Percentiles rank a stretch among this genome's conserved stretches.
Conservation (phyloP, 345 rosid species). For the Moringa oleifera region DNA sequence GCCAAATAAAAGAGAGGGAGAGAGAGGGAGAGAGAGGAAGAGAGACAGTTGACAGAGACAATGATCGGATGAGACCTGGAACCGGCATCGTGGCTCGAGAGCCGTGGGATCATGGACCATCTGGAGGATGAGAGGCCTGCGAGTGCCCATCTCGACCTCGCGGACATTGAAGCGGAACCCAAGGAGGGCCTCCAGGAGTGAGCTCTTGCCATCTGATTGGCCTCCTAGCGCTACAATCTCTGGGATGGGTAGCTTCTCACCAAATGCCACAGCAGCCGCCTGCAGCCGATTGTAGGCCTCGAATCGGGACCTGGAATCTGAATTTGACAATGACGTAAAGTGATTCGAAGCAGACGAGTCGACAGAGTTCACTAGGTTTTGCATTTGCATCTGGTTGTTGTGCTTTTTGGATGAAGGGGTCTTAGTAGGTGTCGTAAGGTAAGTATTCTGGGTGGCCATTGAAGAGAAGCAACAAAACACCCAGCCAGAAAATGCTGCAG, state of each 20-base stretch:
- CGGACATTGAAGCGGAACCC: constrained; percentile 95
- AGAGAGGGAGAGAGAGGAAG: no score
- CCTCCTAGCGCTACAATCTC: constrained; percentile 97
- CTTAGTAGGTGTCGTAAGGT: constrained; percentile 51
- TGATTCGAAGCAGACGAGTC: not conserved
- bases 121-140: constrained; percentile 87
- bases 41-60: not conserved
- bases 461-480: constrained; percentile 2
- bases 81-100: constrained; percentile 80
- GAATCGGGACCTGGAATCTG: constrained; percentile 51
- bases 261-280: constrained; percentile 93
- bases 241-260: constrained; percentile 94
- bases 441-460: constrained; percentile 51
- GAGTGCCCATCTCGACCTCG: constrained; percentile 98
- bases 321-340: constrained; percentile 20
- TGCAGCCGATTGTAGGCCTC: constrained; percentile 97
- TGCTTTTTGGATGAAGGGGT: constrained; percentile 43
- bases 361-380: not conserved
- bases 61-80: constrained; percentile 45
- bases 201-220: constrained; percentile 94
- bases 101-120: constrained; percentile 93
- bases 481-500: no score
- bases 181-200: constrained; percentile 89
- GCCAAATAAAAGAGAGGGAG: not conserved
- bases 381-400: constrained; percentile 20